phyloP scores from a whole-genome alignment of 768 basidiomycete genomes.

The Amanita muscaria region DNA sequence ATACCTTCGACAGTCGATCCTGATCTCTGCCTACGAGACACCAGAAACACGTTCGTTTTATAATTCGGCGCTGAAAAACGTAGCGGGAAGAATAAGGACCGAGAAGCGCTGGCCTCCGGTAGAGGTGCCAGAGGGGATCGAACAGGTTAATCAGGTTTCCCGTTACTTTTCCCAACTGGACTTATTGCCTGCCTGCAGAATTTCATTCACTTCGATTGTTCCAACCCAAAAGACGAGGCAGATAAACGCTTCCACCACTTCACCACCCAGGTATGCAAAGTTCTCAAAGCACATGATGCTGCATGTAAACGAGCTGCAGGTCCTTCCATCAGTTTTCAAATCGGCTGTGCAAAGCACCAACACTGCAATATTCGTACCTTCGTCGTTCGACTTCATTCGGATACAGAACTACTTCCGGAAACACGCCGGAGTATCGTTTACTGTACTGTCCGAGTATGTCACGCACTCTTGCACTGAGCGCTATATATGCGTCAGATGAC shows the following conservation, averaged over 20 bases:
- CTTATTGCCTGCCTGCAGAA: slow-evolving; percentile 32
- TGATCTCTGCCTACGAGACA: slow-evolving; percentile 82
- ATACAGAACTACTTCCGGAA: slow-evolving; percentile 83
- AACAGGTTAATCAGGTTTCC: slow-evolving; percentile 56
- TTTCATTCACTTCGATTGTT: slow-evolving; percentile 68
- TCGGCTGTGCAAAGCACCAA: slow-evolving; percentile 91
- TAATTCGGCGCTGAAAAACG: slow-evolving; percentile 68
- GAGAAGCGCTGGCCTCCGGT: slow-evolving; percentile 66
- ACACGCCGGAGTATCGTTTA: slow-evolving; percentile 56
- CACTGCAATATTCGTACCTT: slow-evolving; percentile 84
- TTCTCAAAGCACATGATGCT: background rate
- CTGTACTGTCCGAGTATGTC: slow-evolving; percentile 83
- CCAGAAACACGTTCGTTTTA: slow-evolving; percentile 57
- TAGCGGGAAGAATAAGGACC: slow-evolving; percentile 72
- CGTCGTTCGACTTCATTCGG: slow-evolving; percentile 93
- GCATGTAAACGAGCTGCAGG: slow-evolving; percentile 27
- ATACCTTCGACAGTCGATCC: slow-evolving; percentile 83
- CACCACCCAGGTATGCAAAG: slow-evolving; percentile 57
- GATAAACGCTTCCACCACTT: slow-evolving; percentile 87
- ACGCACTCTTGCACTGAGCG: too few species aligned
- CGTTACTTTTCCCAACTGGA: background rate
- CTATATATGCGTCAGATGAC: too few species aligned
- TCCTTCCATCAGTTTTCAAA: slow-evolving; percentile 75
- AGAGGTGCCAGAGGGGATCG: slow-evolving; percentile 73
- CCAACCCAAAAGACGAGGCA: slow-evolving; percentile 64